phyloP scores from a whole-genome alignment of 2,329 filamentous ascomycete genomes.

The Aaosphaeria arxii region DNA sequence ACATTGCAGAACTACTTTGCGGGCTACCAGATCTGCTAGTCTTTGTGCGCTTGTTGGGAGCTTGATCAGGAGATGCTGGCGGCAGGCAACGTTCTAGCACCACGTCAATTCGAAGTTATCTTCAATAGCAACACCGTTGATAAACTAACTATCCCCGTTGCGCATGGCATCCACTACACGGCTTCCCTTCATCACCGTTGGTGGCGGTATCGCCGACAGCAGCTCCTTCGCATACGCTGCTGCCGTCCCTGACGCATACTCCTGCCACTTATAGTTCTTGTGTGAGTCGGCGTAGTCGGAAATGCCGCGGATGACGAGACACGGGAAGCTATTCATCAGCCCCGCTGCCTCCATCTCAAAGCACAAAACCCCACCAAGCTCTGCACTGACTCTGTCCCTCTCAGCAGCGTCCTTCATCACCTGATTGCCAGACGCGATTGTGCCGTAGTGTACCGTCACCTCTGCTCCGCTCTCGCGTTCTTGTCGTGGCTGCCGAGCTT shows the following conservation, averaged over 20 bases:
- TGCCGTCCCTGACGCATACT: constrained; percentile 1
- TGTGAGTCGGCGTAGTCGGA: constrained; percentile 6
- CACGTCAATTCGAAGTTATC: too few relatives aligned
- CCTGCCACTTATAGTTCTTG: constrained; percentile 1
- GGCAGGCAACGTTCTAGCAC: too few relatives aligned
- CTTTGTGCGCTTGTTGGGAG: too few relatives aligned
- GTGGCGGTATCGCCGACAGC: neutral
- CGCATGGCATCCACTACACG: too few relatives aligned
- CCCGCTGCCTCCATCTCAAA: constrained; percentile 4
- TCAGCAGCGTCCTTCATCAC: constrained; percentile 1
- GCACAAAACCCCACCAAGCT: neutral
- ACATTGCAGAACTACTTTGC: too few relatives aligned
- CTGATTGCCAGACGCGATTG: constrained; percentile 1
- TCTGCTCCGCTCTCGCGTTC: neutral
- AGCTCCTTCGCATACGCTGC: constrained; percentile 1
- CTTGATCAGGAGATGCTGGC: too few relatives aligned
- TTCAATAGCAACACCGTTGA: too few relatives aligned
- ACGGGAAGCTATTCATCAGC: neutral
- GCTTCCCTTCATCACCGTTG: too few relatives aligned
- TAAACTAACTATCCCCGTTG: too few relatives aligned
- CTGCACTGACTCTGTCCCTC: neutral
- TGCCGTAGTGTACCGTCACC: neutral
- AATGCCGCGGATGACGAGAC: constrained; percentile 5
- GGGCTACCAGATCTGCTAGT: too few relatives aligned
- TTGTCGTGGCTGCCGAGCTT: neutral